Evolutionary conservation across 352 stramenopile genomes (phyloP).

Genomic region (Hyaloperonospora arabidopsidis): DNA sequence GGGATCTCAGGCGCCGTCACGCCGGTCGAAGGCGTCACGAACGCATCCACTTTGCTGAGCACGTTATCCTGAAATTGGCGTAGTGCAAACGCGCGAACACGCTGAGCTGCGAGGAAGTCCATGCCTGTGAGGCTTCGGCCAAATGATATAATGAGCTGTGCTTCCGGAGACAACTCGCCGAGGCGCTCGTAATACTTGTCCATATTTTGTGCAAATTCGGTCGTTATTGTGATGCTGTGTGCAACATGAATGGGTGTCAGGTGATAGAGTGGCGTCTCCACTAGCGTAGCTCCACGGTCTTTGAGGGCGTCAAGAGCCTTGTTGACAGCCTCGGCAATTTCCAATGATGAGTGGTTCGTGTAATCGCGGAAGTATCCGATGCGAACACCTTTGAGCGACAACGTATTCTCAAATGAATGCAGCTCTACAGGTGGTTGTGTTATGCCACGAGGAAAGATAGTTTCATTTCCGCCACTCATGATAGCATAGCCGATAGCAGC

Average conservation of each 20-base stretch:
- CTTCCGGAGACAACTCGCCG: slow-evolving; percentile 55
- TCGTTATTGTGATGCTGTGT: slow-evolving; percentile 76
- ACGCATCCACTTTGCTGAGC: slow-evolving; percentile 83
- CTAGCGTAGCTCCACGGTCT: slow-evolving; percentile 51
- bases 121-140: slow-evolving; percentile 53
- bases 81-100: slow-evolving; percentile 74
- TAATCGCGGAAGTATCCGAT: slow-evolving; percentile 77
- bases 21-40: slow-evolving; percentile 77
- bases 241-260: slow-evolving; percentile 69
- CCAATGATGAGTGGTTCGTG: slow-evolving; percentile 59
- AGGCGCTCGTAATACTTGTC: slow-evolving; percentile 61
- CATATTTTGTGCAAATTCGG: slow-evolving; percentile 67
- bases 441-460: slow-evolving; percentile 34
- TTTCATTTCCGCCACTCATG: slow-evolving; percentile 56
- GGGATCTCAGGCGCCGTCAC: slow-evolving; percentile 70
- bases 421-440: slow-evolving; percentile 43
- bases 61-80: slow-evolving; percentile 64
- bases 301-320: slow-evolving; percentile 47
- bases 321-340: slow-evolving; percentile 41
- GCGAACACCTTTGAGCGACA: slow-evolving; percentile 50
- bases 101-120: slow-evolving; percentile 83
- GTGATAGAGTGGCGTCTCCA: slow-evolving; percentile 72
- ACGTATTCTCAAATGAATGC: slow-evolving; percentile 49
- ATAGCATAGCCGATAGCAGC: slow-evolving; percentile 78
- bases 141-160: slow-evolving; percentile 63